A percentile compares a stretch with the other conserved stretches of the same genome.
Conservation (phyloP, 2,329 filamentous ascomycete genomes). For the Diaporthe vaccinii region DNA sequence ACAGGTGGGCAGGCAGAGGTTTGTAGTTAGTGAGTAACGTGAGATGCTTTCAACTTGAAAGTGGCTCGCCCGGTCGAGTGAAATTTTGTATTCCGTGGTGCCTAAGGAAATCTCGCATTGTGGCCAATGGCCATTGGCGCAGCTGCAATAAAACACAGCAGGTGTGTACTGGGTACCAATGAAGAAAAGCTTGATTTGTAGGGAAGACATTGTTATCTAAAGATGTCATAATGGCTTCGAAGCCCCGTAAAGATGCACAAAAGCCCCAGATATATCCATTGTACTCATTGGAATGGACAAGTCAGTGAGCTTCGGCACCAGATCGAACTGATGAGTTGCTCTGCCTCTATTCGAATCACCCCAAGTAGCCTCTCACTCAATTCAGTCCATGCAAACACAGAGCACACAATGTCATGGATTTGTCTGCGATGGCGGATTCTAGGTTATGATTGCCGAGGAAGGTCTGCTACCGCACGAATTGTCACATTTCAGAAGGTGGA, state of each 20-base stretch:
- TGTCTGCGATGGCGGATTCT: too few relatives aligned
- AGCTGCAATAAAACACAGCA: background rate
- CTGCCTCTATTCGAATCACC: background rate
- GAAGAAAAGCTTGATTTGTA: background rate
- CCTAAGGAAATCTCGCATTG: background rate
- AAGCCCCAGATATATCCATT: fast-evolving
- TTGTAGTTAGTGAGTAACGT: background rate
- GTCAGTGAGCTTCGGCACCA: background rate
- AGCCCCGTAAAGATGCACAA: background rate
- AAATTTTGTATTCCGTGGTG: background rate
- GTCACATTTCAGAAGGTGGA: background rate
- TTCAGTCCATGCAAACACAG: too few relatives aligned
- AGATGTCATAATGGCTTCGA: background rate
- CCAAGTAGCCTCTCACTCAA: background rate
- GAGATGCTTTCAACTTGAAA: background rate
- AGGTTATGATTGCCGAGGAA: background rate
- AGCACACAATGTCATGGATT: background rate
- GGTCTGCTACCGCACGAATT: background rate
- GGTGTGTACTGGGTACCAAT: background rate
- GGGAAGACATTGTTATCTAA: background rate
- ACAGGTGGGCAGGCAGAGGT: background rate
- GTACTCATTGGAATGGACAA: background rate
- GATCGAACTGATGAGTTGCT: background rate
- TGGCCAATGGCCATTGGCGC: too few relatives aligned
- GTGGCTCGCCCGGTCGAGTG: background rate